These are phyloP conservation scores for Boletus subcaerulescens DNA, from an alignment of 768 basidiomycete genomes.

Conservation along the genomic window DNA sequence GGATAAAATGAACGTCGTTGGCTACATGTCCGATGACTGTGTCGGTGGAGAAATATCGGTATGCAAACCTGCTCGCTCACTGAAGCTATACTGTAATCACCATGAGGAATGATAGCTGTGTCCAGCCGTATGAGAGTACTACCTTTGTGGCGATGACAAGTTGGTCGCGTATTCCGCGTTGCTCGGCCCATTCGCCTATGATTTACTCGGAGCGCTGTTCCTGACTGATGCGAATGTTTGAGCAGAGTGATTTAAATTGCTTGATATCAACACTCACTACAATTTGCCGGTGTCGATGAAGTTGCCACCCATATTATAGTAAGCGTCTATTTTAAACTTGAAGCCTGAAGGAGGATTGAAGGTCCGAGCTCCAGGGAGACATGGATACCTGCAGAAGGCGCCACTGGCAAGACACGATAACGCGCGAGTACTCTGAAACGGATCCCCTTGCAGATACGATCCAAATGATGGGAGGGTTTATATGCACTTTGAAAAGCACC, in stretches of 20 bases:
- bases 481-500: too few species aligned
- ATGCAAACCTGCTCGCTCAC: too few species aligned
- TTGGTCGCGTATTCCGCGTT: constrained; percentile 40
- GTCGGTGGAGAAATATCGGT: too few species aligned
- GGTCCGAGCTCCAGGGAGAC: constrained; percentile 13
- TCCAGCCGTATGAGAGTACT: constrained; percentile 3
- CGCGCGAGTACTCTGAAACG: too few species aligned
- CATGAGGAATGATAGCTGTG: too few species aligned
- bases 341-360: constrained; percentile 20
- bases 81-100: too few species aligned
- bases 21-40: too few species aligned
- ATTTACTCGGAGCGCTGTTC: constrained; percentile 51
- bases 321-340: constrained; percentile 47
- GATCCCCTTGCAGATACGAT: too few species aligned
- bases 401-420: too few species aligned
- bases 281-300: constrained; percentile 47
- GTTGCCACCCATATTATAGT: constrained; percentile 41
- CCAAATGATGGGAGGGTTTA: too few species aligned
- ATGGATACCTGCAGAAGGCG: too few species aligned
- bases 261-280: constrained; percentile 30
- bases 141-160: constrained; percentile 46
- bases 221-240: constrained; percentile 31
- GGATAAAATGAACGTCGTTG: too few species aligned
- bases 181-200: constrained; percentile 49
- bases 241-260: not conserved